phyloP scores from a whole-genome alignment of 2,329 filamentous ascomycete genomes.

The Thielaviopsis euricoi region DNA sequence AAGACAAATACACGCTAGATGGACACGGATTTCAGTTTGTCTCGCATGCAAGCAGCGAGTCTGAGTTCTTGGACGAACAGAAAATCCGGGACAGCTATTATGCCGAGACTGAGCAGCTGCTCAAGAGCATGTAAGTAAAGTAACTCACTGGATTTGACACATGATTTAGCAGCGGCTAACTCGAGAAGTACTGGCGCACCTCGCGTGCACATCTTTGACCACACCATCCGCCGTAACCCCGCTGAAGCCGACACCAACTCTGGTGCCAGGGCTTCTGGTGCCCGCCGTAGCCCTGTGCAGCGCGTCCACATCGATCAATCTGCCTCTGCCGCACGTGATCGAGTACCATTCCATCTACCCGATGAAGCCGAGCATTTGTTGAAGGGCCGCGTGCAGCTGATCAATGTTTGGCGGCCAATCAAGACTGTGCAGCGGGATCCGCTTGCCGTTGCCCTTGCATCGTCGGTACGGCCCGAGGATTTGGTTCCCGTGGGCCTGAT shows the following conservation, averaged over 20 bases:
- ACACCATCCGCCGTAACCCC: conserved; percentile 44
- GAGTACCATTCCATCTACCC: conserved; percentile 24
- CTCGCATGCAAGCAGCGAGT: conserved; percentile 18
- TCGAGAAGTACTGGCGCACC: conserved; percentile 39
- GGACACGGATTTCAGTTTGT: conserved; percentile 25
- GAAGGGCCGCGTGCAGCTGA: conserved; percentile 31
- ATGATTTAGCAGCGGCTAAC: conserved; percentile 14
- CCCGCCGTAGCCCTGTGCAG: conserved; percentile 30
- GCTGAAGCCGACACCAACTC: conserved; percentile 26
- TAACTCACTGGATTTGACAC: conserved; percentile 10
- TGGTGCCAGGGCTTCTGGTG: conserved; percentile 17
- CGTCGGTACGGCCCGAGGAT: conserved; percentile 32
- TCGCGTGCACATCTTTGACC: conserved; percentile 53
- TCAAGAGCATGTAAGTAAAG: conserved; percentile 31
- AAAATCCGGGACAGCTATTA: conserved; percentile 51
- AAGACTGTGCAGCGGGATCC: conserved; percentile 31
- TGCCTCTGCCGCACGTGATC: conserved; percentile 26
- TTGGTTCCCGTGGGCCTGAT: conserved; percentile 32
- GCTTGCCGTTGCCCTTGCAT: conserved; percentile 34
- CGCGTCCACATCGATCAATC: conserved; percentile 37
- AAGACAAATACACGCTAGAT: conserved; percentile 25
- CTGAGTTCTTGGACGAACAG: conserved; percentile 33
- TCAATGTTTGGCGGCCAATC: conserved; percentile 34
- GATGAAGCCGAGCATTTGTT: conserved; percentile 23
- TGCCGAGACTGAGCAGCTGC: conserved; percentile 48